Conservation (phyloP, 345 rosid species). For the Schrenkiella parvula region DNA sequence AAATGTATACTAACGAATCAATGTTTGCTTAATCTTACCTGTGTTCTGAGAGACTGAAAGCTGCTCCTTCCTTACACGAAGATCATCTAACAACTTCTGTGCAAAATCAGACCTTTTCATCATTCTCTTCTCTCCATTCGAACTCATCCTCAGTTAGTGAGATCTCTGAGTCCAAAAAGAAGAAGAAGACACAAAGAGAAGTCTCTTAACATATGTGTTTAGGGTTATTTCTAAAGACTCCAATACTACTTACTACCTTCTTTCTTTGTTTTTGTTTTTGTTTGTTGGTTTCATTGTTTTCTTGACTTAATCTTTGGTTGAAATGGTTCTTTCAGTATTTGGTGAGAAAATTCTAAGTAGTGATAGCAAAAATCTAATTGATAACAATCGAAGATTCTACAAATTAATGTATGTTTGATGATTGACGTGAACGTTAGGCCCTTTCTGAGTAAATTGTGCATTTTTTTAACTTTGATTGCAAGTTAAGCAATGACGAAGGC, state of each 20-base stretch:
- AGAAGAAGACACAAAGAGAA: constrained; percentile 1
- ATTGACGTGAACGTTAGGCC: constrained; percentile 66
- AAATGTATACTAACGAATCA: neutral
- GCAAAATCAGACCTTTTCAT: constrained; percentile 82
- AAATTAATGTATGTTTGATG: constrained; percentile 29
- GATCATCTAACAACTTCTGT: constrained; percentile 92
- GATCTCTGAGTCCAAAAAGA: neutral
- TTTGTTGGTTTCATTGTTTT: constrained; percentile 24
- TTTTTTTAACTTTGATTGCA: constrained; percentile 56
- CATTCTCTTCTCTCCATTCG: constrained; percentile 40
- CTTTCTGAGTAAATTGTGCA: constrained; percentile 22
- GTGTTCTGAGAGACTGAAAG: constrained; percentile 51
- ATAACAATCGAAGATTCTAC: constrained; percentile 21
- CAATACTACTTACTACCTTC: neutral
- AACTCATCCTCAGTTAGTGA: constrained; percentile 17
- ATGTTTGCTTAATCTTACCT: constrained; percentile 39
- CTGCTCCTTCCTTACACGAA: constrained; percentile 68
- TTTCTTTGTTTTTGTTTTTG: neutral
- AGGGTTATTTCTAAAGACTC: constrained; percentile 11
- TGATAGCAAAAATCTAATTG: constrained; percentile 30
- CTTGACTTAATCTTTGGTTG: constrained; percentile 46
- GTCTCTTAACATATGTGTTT: constrained; percentile 9
- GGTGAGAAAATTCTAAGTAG: constrained; percentile 42
- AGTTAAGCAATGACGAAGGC: constrained; percentile 58
- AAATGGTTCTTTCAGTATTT: constrained; percentile 68